Base-by-base conservation (phyloP, 2,329 filamentous ascomycete species). In the Xenoacremonium recifei region DNA sequence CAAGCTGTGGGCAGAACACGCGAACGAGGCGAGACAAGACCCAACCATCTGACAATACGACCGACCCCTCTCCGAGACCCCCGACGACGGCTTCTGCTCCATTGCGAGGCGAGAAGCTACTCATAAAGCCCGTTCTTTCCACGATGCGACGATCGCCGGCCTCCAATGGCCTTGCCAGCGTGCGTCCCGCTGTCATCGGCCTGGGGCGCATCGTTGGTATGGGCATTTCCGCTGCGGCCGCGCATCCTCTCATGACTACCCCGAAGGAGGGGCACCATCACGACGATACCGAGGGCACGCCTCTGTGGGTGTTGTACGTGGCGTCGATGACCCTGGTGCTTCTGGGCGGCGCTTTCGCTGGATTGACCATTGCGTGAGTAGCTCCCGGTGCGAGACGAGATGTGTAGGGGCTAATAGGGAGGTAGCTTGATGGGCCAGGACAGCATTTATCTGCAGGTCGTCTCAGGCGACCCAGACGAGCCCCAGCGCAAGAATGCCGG, bases 381-480 rank as follows among this genome's bases (percentile, higher is more conserved):
- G 35, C n/a, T 16, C n/a, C 37, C 23, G 23, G 7, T 27, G 23
- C 23, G 7, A 9, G 9, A 9, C 23, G 23, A 6, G 20, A 32
- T 15, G 18, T n/a, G 6, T 20, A 23, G 17, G 16, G 15, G 25
- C 39, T 48, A 37, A 48, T 13, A 3, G 27, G n/a, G 5, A 17
- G 4, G 16, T 19, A 77, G 74, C 7, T 63, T 82, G 44, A 82
- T 82, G 79, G 79, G 79, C 40, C 80, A 90, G 71, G 93, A 99
- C 71, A 91, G 95, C 66, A 95, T 97, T 58, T 96, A 99, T 66
- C 79, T 99, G 13, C 93, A 96, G 68, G 93, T 99, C 51, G 86
- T 99, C 50, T 84, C 90, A 38, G 84, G 85, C 30, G 95, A 93
- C 40, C 84, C 87, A 34, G 85, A 89, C 65, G 89, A 86, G 41